These are phyloP conservation scores for Fusarium kyushuense DNA, from an alignment of 2,329 filamentous ascomycete species.

Conservation along the genomic window DNA sequence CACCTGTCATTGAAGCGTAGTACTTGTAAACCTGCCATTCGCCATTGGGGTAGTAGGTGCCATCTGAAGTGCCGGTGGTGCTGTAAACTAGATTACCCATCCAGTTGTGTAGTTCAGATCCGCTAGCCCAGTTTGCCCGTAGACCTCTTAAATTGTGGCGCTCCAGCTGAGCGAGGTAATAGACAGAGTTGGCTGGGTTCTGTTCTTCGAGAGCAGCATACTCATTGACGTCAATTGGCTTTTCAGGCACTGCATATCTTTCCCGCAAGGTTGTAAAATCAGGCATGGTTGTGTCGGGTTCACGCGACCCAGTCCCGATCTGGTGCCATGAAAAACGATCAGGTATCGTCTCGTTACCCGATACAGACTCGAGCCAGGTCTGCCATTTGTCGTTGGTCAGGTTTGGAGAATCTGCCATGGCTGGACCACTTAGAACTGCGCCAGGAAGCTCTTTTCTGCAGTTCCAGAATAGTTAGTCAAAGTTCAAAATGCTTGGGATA, in stretches of 20 bases:
- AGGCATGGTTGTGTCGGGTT: background rate
- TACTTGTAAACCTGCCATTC: background rate
- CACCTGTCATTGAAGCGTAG: background rate
- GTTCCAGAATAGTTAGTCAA: accelerated
- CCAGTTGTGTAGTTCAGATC: background rate
- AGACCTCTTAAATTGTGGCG: background rate
- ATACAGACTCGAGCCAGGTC: background rate
- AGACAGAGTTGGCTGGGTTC: background rate
- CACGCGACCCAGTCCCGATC: background rate
- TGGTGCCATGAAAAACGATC: background rate
- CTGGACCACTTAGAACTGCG: background rate
- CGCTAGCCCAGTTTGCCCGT: background rate
- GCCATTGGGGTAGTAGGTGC: background rate
- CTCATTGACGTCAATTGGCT: background rate
- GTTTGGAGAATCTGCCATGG: background rate
- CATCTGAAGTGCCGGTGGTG: background rate
- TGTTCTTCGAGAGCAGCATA: background rate
- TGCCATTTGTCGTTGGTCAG: background rate
- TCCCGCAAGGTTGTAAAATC: background rate
- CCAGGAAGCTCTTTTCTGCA: background rate
- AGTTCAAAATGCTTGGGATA: background rate
- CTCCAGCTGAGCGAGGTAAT: background rate
- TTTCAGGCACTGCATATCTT: background rate
- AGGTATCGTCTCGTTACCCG: background rate
- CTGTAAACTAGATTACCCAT: background rate